These are phyloP conservation scores for Lactifluus volemus DNA, from an alignment of 768 basidiomycete species.

Conservation along the genomic window DNA sequence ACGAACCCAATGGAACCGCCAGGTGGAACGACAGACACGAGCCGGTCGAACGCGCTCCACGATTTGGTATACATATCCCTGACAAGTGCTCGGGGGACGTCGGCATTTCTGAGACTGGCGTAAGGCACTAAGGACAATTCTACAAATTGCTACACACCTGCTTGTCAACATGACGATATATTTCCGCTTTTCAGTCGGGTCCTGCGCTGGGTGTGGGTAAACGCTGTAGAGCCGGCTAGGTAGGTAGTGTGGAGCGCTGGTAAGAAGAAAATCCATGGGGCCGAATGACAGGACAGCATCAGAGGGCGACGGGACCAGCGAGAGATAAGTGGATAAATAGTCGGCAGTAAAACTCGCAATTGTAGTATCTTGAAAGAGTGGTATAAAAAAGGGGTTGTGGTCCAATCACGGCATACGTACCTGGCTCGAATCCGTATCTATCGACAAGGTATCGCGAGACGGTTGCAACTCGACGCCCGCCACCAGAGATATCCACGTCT, in stretches of 20 bases:
- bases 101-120: constrained; percentile 54
- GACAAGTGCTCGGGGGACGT: constrained; percentile 75
- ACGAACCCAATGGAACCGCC: constrained; percentile 81
- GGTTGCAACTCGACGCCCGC: constrained; percentile 52
- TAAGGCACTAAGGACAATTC: background rate
- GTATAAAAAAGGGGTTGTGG: background rate
- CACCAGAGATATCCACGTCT: constrained; percentile 66
- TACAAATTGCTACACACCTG: constrained; percentile 36
- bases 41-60: constrained; percentile 85
- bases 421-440: constrained; percentile 72
- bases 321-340: constrained; percentile 68
- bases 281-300: constrained; percentile 77
- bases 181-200: constrained; percentile 58
- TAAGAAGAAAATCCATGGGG: constrained; percentile 69
- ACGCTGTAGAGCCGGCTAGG: constrained; percentile 68
- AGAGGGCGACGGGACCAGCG: constrained; percentile 58
- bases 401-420: constrained; percentile 28
- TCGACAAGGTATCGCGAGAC: constrained; percentile 71
- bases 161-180: constrained; percentile 66
- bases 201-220: constrained; percentile 78
- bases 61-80: constrained; percentile 90
- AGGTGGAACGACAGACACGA: constrained; percentile 84
- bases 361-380: constrained; percentile 44
- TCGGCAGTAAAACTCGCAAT: constrained; percentile 73
- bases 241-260: constrained; percentile 65